Evolutionary conservation across 176 grass and related monocot genomes (phyloP), one percentile per base, ranked within the genome.

Genomic region (Aegilops longissima): DNA sequence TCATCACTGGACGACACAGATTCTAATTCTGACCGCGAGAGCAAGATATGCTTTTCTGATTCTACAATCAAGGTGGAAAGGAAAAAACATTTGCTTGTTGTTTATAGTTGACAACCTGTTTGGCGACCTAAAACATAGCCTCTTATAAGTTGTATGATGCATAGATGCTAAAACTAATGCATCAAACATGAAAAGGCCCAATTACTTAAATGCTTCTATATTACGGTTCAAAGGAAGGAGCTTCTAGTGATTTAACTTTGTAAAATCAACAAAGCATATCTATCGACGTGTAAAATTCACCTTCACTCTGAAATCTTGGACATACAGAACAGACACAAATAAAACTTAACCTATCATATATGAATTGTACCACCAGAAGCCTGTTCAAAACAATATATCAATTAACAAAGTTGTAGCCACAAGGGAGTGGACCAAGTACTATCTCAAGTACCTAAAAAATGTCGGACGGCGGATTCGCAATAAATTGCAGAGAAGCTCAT

Each of bases 1-100:
- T 27, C 27, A 27, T 27, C 27, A 27, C 27, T 27, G 27, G 27
- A 27, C 27, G 27, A 27, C 27, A 27, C 27, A 21, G 3, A 61
- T 2, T 39, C 2, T 45, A 12, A 77, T 85, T 81, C 34, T 76
- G 81, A 71, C 8, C 6, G 33, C 13, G 29, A 64, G 49, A 51
- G 2, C 21, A 80, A 29, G 39, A 63, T 78, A 18, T 78, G 86
- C n/a, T 35, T 79, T 64, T 87, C 24, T 69, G 16, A 70, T 9
- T 63, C 1, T 11, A 2, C 31, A 65, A 65, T 18, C 8, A 86
- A 52, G 14, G 69, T 34, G 8, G 42, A 83, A 65, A 34, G 9
- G 27, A 18, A 18, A 12, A 81, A 67, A 13, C 64, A 40, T 54
- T 59, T 8, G 36, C 8, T 18, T 10, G 27, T 23, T 29, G 12